Evolutionary conservation across 805 yeast genomes (phyloP).

Genomic region (Saccharomycopsis guyanensis): DNA sequence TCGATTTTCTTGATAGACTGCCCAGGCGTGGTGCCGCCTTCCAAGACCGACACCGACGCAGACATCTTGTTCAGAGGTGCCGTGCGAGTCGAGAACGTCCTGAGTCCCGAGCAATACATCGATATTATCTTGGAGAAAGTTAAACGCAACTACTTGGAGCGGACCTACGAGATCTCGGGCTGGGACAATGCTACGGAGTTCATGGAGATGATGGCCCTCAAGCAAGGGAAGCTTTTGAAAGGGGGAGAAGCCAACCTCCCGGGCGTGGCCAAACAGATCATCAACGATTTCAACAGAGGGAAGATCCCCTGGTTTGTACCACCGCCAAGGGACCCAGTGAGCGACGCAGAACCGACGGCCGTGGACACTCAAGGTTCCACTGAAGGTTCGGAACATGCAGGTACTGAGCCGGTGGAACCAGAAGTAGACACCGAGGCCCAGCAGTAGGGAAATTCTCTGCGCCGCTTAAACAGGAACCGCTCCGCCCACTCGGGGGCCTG

Average conservation of each 20-base stretch:
- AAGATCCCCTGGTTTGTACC: constrained; percentile 97
- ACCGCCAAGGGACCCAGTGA: constrained; percentile 65
- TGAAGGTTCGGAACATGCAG: not conserved
- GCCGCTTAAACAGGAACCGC: too few species aligned
- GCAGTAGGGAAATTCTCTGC: too few species aligned
- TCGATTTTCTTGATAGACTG: constrained; percentile 92
- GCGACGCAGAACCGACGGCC: constrained; percentile 34
- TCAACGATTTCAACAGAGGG: constrained; percentile 94
- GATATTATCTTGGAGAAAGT: constrained; percentile 81
- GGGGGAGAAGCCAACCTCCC: constrained; percentile 98
- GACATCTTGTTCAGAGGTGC: constrained; percentile 95
- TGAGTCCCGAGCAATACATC: constrained; percentile 91
- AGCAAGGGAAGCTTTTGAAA: constrained; percentile 84
- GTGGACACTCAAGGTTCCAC: not conserved
- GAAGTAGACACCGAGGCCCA: not conserved
- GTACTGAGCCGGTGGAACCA: not conserved
- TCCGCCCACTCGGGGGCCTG: too few species aligned
- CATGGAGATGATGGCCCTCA: constrained; percentile 84
- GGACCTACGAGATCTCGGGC: constrained; percentile 91
- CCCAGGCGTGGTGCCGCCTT: constrained; percentile 98
- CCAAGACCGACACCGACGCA: constrained; percentile 78
- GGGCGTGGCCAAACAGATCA: constrained; percentile 82
- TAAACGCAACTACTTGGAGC: constrained; percentile 81
- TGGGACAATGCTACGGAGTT: constrained; percentile 79
- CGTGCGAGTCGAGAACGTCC: constrained; percentile 96